These are phyloP conservation scores for Spergularia azorica DNA, from an alignment of 179 eudicot species.

Conservation along the genomic window DNA sequence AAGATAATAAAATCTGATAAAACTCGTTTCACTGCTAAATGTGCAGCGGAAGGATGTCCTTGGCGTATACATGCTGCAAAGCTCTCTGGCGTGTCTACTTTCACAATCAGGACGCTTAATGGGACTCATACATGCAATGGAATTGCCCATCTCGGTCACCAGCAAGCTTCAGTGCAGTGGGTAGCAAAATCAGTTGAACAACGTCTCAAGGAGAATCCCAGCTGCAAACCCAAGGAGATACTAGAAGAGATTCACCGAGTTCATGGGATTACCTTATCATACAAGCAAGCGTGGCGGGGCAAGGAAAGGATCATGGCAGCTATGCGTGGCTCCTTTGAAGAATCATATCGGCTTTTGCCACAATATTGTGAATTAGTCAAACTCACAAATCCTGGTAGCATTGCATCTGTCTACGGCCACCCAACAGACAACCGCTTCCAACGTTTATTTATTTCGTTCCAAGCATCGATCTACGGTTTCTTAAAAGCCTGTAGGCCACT, in stretches of 20 bases:
- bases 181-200: conserved; percentile 87
- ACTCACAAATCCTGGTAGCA: conserved; percentile 80
- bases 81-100: conserved; percentile 78
- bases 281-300: conserved; percentile 98
- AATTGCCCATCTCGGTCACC: conserved; percentile 73
- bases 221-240: conserved; percentile 90
- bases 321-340: conserved; percentile 88
- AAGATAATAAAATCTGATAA: conserved; percentile 90
- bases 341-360: conserved; percentile 80
- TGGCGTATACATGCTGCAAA: conserved; percentile 97
- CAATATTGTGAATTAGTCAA: conserved; percentile 82
- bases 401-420: conserved; percentile 71
- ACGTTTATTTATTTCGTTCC: conserved; percentile 73
- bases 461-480: conserved; percentile 86
- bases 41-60: conserved; percentile 86
- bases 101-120: conserved; percentile 77
- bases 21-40: conserved; percentile 89
- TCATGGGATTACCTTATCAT: conserved; percentile 91
- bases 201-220: conserved; percentile 72
- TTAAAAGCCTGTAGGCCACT: conserved; percentile 85
- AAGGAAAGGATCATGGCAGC: conserved; percentile 96
- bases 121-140: conserved; percentile 80
- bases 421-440: conserved; percentile 81
- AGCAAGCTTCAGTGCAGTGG: conserved; percentile 97
- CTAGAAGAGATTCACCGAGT: conserved; percentile 75